These are phyloP conservation scores for Berberis thunbergii DNA, from an alignment of 164 flowering plant species.

Conservation along the genomic window DNA sequence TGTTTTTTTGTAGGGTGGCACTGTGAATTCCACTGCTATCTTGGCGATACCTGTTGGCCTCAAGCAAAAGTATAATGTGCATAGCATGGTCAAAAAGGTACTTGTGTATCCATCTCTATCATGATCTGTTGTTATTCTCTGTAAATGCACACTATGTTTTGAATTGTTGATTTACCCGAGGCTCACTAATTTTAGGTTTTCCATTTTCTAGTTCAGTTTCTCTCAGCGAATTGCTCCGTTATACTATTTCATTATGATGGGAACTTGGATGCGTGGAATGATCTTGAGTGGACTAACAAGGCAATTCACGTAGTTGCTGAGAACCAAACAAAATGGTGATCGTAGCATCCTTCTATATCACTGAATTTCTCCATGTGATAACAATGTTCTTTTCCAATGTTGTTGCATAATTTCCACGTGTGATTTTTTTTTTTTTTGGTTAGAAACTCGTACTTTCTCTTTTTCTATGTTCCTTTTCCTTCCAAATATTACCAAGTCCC, in stretches of 20 bases:
- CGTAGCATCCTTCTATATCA: background rate
- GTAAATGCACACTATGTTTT: no score
- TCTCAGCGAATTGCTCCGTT: conserved; percentile 17
- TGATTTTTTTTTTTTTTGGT: no score
- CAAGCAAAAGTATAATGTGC: conserved; percentile 24
- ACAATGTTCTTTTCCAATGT: no score
- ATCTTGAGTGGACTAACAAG: conserved; percentile 23
- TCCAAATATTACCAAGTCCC: no score
- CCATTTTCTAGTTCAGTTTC: conserved; percentile 25
- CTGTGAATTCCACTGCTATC: conserved; percentile 11
- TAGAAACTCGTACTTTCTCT: no score
- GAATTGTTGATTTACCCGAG: no score
- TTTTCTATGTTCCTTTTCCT: no score
- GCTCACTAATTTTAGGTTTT: conserved; percentile 7
- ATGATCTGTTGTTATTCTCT: background rate
- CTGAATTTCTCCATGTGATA: background rate
- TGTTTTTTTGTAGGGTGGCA: conserved; percentile 7
- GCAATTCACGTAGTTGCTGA: conserved; percentile 21
- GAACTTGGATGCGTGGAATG: conserved; percentile 24
- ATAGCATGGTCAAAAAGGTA: conserved; percentile 23
- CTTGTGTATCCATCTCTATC: background rate
- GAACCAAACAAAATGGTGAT: conserved; percentile 32
- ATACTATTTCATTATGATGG: conserved; percentile 31
- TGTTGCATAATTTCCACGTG: no score
- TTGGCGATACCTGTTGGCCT: conserved; percentile 29